phyloP scores from a whole-genome alignment of 2,329 filamentous ascomycete genomes.

The Stagonosporopsis cucurbitacearum region DNA sequence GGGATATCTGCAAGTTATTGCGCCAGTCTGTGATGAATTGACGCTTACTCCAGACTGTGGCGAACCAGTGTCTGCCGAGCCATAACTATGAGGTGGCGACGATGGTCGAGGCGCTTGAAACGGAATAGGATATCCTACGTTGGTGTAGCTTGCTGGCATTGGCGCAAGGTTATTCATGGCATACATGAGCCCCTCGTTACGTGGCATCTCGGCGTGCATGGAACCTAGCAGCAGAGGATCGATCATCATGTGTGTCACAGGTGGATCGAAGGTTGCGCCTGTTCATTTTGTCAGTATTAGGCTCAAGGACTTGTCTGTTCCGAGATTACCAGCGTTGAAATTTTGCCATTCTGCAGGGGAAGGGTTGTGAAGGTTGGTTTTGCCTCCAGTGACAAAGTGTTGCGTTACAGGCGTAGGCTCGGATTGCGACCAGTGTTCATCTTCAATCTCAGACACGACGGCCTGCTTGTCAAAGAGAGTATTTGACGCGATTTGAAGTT shows the following conservation, averaged over 20 bases:
- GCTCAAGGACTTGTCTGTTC: not conserved
- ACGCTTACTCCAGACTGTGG: conserved; percentile 45
- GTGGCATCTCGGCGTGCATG: conserved; percentile 44
- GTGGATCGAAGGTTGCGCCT: conserved; percentile 39
- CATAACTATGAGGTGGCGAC: conserved; percentile 44
- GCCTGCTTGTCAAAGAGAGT: conserved; percentile 37
- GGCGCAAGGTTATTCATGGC: conserved; percentile 47
- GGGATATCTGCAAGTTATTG: conserved; percentile 68
- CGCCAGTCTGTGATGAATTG: conserved; percentile 43
- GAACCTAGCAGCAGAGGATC: conserved; percentile 45
- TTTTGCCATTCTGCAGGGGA: conserved; percentile 41
- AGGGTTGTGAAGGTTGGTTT: conserved; percentile 32
- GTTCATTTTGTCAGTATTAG: not conserved
- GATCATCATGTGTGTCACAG: conserved; percentile 48
- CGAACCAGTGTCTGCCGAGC: conserved; percentile 45
- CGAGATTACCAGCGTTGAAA: conserved; percentile 33
- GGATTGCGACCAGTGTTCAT: conserved; percentile 47
- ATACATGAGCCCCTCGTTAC: conserved; percentile 46
- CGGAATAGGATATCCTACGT: conserved; percentile 44
- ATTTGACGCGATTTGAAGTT: conserved; percentile 31
- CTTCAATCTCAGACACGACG: conserved; percentile 44
- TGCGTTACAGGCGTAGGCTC: conserved; percentile 44
- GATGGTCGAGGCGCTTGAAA: conserved; percentile 41
- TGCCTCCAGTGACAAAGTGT: conserved; percentile 37
- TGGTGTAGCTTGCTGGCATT: conserved; percentile 40